A percentile compares a stretch with the other conserved stretches of the same genome.
These are phyloP conservation scores for Paramecium biaurelia DNA, from an alignment of 73 alveolate genomes.

Conservation along the genomic window DNA sequence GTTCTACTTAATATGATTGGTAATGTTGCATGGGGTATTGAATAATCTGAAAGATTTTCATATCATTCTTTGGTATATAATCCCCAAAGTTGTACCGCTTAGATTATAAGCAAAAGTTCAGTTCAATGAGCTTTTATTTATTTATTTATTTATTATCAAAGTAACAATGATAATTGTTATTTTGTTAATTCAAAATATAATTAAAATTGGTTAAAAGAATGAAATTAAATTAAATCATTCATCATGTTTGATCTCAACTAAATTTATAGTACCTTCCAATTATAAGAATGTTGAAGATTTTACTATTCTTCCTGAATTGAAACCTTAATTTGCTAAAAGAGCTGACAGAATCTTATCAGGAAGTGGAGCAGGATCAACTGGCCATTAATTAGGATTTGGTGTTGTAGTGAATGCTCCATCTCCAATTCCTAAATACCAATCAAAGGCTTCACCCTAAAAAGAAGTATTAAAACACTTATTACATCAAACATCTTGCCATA, in stretches of 20 bases:
- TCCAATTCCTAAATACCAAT: slow-evolving; percentile 41
- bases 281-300: not conserved
- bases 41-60: not conserved
- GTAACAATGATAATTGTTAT: too few relatives aligned
- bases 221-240: not conserved
- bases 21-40: not conserved
- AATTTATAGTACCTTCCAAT: not conserved
- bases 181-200: too few relatives aligned
- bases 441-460: slow-evolving; percentile 10
- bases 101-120: not conserved
- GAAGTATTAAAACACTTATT: not conserved
- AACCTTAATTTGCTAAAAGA: slow-evolving; percentile 6
- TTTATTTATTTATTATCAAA: not conserved
- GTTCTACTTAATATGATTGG: not conserved
- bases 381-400: not conserved
- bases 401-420: slow-evolving; percentile 36
- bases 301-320: slow-evolving; percentile 18
- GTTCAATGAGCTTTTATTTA: not conserved
- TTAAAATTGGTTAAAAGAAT: not conserved
- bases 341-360: slow-evolving; percentile 20
- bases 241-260: not conserved
- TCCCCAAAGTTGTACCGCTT: not conserved
- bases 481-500: not conserved
- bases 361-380: not conserved
- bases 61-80: not conserved